Evolutionary conservation across 306 rosid genomes (phyloP), one percentile per base, ranked within the genome.

Genomic region (Rubus parviflorus): DNA sequence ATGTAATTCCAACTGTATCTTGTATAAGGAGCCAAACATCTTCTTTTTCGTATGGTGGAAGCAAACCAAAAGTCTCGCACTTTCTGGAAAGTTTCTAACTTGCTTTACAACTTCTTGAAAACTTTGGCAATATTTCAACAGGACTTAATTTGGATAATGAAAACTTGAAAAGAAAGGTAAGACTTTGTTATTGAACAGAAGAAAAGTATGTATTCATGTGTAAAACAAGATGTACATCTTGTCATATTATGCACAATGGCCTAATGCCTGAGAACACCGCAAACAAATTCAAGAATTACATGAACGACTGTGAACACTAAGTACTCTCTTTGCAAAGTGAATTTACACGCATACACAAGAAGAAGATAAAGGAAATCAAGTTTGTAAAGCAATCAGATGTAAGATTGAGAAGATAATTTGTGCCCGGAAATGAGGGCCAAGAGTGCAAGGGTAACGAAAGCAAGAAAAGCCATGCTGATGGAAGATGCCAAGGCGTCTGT

Each of bases 361-460:
- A 48, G n/a, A 48, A 49, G 19, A 38, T 6, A 2, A 25, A 20
- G 16, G 57, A 16, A 74, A 7, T 52, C 8, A 54, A 58, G 43
- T 37, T 11, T 13, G 30, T 58, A 16, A 58, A 43, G 14, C 7
- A 20, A 47, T 94, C 76, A 92, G 17, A 95, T 76, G 37, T 84
- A 83, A 73, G 97, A 72, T 37, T 83, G 92, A 64, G 86, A 80
- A 10, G 88, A 89, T 42, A 92, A 74, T 22, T 87, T 88, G 83
- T 85, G 83, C 65, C 93, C 92, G 3, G 97, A 95, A 67, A 95
- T 79, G 74, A 86, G 38, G 10, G 97, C 85, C 1, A 90, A 90
- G 7, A 74, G 30, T 9, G 91, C 92, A 13, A 82, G 76, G 6
- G 84, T 69, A 35, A 89, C 58, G 86, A 90, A 95, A 37, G 98